Evolutionary conservation across 2,329 filamentous ascomycete genomes (phyloP), one percentile per base, ranked within the genome.

Genomic region (Sporothrix pseudoabietina): DNA sequence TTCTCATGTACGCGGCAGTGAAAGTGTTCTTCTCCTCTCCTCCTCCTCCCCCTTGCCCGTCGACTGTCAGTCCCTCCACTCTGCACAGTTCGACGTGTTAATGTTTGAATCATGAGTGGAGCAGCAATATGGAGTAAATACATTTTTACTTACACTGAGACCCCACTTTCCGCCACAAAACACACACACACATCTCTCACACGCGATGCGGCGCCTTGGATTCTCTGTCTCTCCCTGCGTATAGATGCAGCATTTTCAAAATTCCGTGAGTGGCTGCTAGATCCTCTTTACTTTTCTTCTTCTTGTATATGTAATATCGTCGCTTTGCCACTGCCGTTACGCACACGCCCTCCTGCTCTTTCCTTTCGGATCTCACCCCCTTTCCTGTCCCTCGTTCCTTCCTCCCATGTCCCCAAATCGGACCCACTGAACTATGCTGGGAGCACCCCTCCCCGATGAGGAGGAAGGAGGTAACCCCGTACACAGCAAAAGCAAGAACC

Each of bases 321-420:
- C 6, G 39, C 2, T 65, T 65, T 26, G 59, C 59, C 59, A 65
- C 59, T 14, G 59, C 9, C 61, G 12, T 47, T 44, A 44, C 22
- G 22, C 22, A 16, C 10, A 66, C 61, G 12, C 61, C 61, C 22
- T 2, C 8, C 8, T 55, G n/a, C 30, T 7, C 19, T 14, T 61
- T 39, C 30, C 30, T 14, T 7, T 30, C 16, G 8, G 4, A 19
- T 32, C 61, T n/a, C n/a, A 35, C 9, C 61, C 4, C 7, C n/a
- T 10, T 12, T n/a, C n/a, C 59, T 26, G 22, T 22, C 10, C 39
- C 44, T 19, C 44, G 14, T 49, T 49, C 44, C 44, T 49, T 66
- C 61, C 22, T 47, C 39, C 39, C 61, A 47, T 47, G 61, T 66
- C 22, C 61, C 61, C 59, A 44, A 47, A 47, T 47, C 32, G 35